Base-by-base conservation (phyloP, 129 eudicot species). In the Silybum marianum region DNA sequence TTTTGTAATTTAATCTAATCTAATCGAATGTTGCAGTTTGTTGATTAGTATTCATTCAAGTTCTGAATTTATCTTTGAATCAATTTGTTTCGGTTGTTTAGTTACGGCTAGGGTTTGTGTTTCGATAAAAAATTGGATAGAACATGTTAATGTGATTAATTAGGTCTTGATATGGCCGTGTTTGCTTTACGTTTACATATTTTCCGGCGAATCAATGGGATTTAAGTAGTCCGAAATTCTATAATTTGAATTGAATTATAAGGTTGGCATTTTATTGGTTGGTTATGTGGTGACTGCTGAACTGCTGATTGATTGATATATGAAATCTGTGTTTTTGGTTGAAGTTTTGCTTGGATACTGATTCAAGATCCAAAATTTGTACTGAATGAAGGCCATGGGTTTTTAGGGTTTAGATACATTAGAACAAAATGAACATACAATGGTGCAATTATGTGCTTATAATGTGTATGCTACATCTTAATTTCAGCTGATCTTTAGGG, bases 41-140 rank as follows among this genome's bases (percentile, higher is more conserved):
- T 23, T 36, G 84, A 62, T 73, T 38, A 25, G 2, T 19, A 9
- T 21, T 63, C 6, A 23, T 63, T 22, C 79, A 36, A 73, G 9
- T 81, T 14, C 34, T 38, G 67, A 60, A 6, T 39, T 9, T 14
- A 18, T 62, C 3, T 42, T 63, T 44, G 67, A 73, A 73, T 73
- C 79, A 25, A 80, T 62, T 81, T 73, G 67, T 32, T 74, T 18
- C 16, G 21, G 58, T 4, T 74, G 68, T 62, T 19, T 42, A 74
- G 39, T 73, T 81, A 81, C 75, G 84, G 79, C 36, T 73, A 81
- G 79, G 80, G 84, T 81, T 81, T 66, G 58, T 71, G 78, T 4
- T 76, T 42, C 54, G 54, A 19, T 34, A 14, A 46, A 46, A 65
- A 23, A 44, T 21, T 16, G 14, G 58, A 54, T 14, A 51, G 23